Base-by-base conservation (phyloP, 1,284 basidiomycete genomes). In the Ustilago crameri region DNA sequence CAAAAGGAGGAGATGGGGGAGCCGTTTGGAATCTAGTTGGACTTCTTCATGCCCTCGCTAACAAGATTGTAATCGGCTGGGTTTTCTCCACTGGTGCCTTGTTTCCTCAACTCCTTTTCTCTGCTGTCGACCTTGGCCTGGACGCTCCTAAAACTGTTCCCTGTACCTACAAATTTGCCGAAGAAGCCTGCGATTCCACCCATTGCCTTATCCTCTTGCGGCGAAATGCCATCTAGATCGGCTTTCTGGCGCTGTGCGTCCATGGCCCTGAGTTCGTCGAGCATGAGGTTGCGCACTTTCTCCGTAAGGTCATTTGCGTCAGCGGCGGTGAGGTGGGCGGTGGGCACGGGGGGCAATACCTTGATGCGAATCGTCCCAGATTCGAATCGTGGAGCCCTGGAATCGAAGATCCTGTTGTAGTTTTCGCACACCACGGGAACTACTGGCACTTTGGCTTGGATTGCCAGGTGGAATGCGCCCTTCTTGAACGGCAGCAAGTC, bases 391-490 rank as follows among this genome's bases (percentile, higher is more conserved):
- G 80, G 24, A 95, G 78, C 26, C 38, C 34, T 91, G 90, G 88
- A 89, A 84, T 95, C 96, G 59, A 76, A 81, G 24, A 95, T 78
- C 62, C 88, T 86, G 88, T 91, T 91, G 83, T 97, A 97, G 84
- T 98, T 98, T 85, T 98, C 94, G 73, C 90, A 91, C 0, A 98
- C 91, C 52, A 98, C 88, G 9, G 95, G 94, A 17, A 93, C 88
- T 74, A 99, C 90, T 82, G 85, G 65, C 0, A 86, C 67, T 22
- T 90, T 90, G 8, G 91, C 90, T 84, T 96, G 91, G 15, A 98
- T 87, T 14, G 96, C 95, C 35, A 98, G 88, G 82, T 98, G 93
- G 87, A 98, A 98, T 0, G 94, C 95, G 38, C 96, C 96, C 85
- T 97, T 99, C 86, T 99, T 99, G 86, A 99, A 91, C 0, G 93